Conservation (phyloP, 371 early-diverging fungal species). For the Mucor irregularis region DNA sequence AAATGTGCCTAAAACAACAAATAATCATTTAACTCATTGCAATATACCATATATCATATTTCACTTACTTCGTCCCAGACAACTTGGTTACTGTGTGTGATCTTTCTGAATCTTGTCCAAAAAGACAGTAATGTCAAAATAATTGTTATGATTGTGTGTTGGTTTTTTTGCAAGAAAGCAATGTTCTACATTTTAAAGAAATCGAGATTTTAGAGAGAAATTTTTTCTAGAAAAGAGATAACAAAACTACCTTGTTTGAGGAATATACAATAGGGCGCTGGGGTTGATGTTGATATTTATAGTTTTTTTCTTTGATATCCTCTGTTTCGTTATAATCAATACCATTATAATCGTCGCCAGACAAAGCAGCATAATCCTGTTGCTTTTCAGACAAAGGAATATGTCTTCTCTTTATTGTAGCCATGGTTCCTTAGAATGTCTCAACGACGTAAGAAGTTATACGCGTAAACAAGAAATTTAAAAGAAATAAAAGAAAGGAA, state of each 20-base stretch:
- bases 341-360: neutral
- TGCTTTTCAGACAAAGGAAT: slow-evolving; percentile 22
- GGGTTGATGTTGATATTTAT: slow-evolving; percentile 20
- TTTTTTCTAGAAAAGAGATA: no score
- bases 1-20: slow-evolving; percentile 76
- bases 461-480: neutral
- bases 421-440: slow-evolving; percentile 6
- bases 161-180: slow-evolving; percentile 53
- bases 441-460: neutral
- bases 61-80: slow-evolving; percentile 77
- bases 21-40: slow-evolving; percentile 29
- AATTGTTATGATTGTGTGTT: slow-evolving; percentile 52
- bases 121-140: slow-evolving; percentile 65
- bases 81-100: slow-evolving; percentile 72
- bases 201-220: neutral
- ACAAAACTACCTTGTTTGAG: slow-evolving; percentile 49
- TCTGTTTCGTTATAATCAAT: slow-evolving; percentile 1
- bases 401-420: slow-evolving; percentile 45
- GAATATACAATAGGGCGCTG: slow-evolving; percentile 26
- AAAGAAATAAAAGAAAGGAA: neutral
- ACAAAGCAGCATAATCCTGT: neutral
- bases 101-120: slow-evolving; percentile 83
- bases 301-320: slow-evolving; percentile 24
- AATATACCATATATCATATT: neutral
- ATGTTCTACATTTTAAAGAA: slow-evolving; percentile 27